A percentile compares a stretch with the other conserved stretches of the same genome.
These are phyloP conservation scores for Rutidosis leptorrhynchoides DNA, from an alignment of 129 eudicot species.

Conservation along the genomic window DNA sequence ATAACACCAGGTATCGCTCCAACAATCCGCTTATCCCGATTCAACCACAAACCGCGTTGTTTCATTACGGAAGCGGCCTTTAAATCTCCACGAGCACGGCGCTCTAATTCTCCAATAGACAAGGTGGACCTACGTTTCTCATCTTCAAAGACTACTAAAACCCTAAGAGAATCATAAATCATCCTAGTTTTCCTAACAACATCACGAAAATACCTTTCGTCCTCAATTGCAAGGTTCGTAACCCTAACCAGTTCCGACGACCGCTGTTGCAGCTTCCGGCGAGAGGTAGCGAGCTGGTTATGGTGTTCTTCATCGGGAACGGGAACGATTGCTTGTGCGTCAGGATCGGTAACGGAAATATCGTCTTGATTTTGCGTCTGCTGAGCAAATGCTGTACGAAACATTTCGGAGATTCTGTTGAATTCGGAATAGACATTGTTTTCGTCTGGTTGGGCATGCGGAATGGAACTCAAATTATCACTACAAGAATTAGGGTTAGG, in stretches of 20 bases:
- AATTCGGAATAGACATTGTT: slow-evolving; percentile 37
- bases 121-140: slow-evolving; percentile 32
- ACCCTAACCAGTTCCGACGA: slow-evolving; percentile 72
- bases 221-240: slow-evolving; percentile 48
- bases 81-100: slow-evolving; percentile 47
- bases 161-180: slow-evolving; percentile 52
- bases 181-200: slow-evolving; percentile 50
- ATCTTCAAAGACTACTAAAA: slow-evolving; percentile 38
- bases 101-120: neutral
- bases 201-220: slow-evolving; percentile 52
- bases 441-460: slow-evolving; percentile 11
- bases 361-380: slow-evolving; percentile 18
- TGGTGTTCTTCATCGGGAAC: slow-evolving; percentile 15
- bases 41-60: slow-evolving; percentile 59
- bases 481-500: slow-evolving; percentile 20
- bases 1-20: slow-evolving; percentile 68
- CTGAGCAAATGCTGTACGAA: slow-evolving; percentile 44
- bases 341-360: slow-evolving; percentile 21
- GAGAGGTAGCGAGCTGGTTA: slow-evolving; percentile 13
- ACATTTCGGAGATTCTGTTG: slow-evolving; percentile 51
- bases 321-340: slow-evolving; percentile 47
- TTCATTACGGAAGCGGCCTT: slow-evolving; percentile 55
- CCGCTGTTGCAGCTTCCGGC: slow-evolving; percentile 39
- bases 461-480: slow-evolving; percentile 12
- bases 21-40: slow-evolving; percentile 66